phyloP scores from a whole-genome alignment of 78 protist species.

The Emiliania huxleyi region DNA sequence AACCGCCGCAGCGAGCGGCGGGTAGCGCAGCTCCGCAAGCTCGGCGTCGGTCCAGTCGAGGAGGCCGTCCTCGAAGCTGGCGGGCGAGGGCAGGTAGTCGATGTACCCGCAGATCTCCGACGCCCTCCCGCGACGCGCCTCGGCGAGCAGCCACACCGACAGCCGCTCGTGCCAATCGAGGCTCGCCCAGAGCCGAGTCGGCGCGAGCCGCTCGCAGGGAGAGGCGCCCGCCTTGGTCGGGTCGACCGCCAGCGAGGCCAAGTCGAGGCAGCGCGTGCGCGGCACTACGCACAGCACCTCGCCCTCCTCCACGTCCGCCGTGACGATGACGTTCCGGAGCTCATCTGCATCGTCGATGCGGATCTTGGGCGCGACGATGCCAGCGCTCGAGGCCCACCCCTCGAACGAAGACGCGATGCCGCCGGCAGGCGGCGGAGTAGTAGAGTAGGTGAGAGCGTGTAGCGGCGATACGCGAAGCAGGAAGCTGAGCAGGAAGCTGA shows the following conservation, averaged over 20 bases:
- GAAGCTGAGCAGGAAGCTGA: too few relatives aligned
- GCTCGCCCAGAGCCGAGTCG: background rate
- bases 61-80: background rate
- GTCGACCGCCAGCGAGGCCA: background rate
- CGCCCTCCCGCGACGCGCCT: background rate
- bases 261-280: background rate
- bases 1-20: background rate
- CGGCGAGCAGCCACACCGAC: background rate
- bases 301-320: background rate
- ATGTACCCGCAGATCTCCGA: background rate
- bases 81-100: background rate
- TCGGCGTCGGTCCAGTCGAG: background rate
- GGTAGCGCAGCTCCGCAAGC: slow-evolving; percentile 2
- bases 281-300: background rate
- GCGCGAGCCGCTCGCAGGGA: background rate
- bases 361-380: background rate
- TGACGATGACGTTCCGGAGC: background rate
- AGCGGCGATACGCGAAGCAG: too few relatives aligned
- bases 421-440: too few relatives aligned
- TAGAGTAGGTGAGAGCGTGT: too few relatives aligned
- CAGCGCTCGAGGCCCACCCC: background rate
- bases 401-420: too few relatives aligned
- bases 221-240: background rate
- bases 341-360: background rate
- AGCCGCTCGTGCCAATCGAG: background rate